Percentiles rank a stretch among this genome's conserved stretches.
phyloP scores from a whole-genome alignment of 257 asterid genomes.

The Verbena officinalis region DNA sequence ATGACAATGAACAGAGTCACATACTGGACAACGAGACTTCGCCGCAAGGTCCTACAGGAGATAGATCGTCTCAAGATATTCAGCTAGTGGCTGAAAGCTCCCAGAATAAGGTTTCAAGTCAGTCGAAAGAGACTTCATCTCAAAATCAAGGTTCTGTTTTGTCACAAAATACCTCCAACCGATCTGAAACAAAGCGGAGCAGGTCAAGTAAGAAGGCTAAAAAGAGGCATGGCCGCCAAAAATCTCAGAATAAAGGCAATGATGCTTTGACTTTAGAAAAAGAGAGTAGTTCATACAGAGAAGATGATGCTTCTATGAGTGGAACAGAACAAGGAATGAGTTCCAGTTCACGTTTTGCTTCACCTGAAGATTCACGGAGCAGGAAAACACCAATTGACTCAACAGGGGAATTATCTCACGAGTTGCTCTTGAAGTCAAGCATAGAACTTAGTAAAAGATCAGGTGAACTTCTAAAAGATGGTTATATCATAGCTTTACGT shows the following conservation, averaged over 20 bases:
- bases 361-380: conserved; percentile 82
- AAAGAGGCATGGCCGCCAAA: conserved; percentile 91
- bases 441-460: conserved; percentile 54
- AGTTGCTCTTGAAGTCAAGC: conserved; percentile 51
- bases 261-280: conserved; percentile 61
- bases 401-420: conserved; percentile 55
- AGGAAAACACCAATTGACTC: conserved; percentile 70
- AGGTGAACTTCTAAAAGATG: conserved; percentile 82
- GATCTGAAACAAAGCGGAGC: conserved; percentile 82
- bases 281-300: conserved; percentile 79
- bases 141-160: conserved; percentile 65
- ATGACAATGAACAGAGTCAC: conserved; percentile 49
- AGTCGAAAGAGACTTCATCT: conserved; percentile 63
- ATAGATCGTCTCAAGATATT: conserved; percentile 52
- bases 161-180: conserved; percentile 57
- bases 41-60: conserved; percentile 59
- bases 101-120: conserved; percentile 55
- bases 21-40: conserved; percentile 53
- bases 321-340: conserved; percentile 91
- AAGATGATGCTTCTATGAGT: conserved; percentile 86
- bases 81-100: conserved; percentile 66
- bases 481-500: conserved; percentile 79
- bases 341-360: conserved; percentile 88
- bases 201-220: conserved; percentile 96
- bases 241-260: conserved; percentile 80